Conservation (phyloP, 225 moss, liverwort and hornwort genomes). For the Sphagnum contortum region DNA sequence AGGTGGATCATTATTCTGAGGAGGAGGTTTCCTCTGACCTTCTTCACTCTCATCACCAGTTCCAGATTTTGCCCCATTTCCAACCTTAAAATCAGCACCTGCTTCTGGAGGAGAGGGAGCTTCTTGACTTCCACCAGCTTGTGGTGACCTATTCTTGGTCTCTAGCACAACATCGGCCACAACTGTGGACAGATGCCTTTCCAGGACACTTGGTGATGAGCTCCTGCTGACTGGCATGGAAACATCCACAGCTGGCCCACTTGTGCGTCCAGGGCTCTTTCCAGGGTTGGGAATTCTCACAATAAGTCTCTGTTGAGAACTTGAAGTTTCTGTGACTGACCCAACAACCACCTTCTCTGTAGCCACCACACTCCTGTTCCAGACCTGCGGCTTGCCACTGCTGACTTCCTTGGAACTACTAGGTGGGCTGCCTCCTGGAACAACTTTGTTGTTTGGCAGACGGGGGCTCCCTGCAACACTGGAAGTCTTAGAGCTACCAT, state of each 20-base stretch:
- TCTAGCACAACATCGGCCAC: constrained; percentile 32
- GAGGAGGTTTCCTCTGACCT: constrained; percentile 6
- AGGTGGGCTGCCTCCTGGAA: constrained; percentile 35
- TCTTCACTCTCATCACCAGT: constrained; percentile 12
- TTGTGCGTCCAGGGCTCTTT: constrained; percentile 39
- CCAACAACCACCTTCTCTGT: constrained; percentile 38
- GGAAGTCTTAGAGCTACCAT: constrained; percentile 26
- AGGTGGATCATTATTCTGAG: not conserved
- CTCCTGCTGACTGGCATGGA: constrained; percentile 38
- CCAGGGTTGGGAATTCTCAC: constrained; percentile 82
- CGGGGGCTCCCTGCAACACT: constrained; percentile 25
- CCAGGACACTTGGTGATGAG: constrained; percentile 58
- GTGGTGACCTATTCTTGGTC: constrained; percentile 17
- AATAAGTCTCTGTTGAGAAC: constrained; percentile 54
- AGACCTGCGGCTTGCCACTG: constrained; percentile 60
- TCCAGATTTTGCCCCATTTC: constrained; percentile 7
- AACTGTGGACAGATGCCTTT: constrained; percentile 44
- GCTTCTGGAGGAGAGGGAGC: constrained; percentile 7
- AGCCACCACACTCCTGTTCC: constrained; percentile 45
- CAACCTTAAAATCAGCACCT: constrained; percentile 14
- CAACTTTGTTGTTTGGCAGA: constrained; percentile 40
- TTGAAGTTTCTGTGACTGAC: too few relatives aligned
- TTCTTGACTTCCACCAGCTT: constrained; percentile 1
- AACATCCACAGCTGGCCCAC: constrained; percentile 47
- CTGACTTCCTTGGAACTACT: constrained; percentile 52